Evolutionary conservation across 2,329 filamentous ascomycete genomes (phyloP), one percentile per base, ranked within the genome.

Genomic region (Cladophialophora psammophila): DNA sequence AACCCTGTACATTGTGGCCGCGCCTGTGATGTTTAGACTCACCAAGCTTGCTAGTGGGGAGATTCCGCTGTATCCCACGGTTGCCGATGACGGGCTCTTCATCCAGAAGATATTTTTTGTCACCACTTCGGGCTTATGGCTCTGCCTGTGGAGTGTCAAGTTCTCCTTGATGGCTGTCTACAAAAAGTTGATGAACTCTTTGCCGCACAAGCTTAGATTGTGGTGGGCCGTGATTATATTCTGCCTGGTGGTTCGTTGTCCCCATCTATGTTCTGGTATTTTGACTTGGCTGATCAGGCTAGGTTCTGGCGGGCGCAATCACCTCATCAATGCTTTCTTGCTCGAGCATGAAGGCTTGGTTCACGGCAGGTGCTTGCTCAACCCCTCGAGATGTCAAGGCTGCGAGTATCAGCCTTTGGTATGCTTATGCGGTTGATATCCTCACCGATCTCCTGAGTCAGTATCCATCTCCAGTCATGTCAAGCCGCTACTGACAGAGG

Each of bases 341-440:
- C 26, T 57, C 55, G 32, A 57, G 55, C 36, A 57, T 57, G 55
- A 57, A 40, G 15, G 55, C 55, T 12, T 57, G 55, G 55, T 57
- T 57, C 10, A 57, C 55, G 13, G 55, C 55, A 10, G 55, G 55
- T 18, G 55, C 55, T 57, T 57, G 55, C 18, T 57, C 55, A 26
- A 57, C 55, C 18, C 55, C 55, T 9, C 55, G 55, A 15, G 55
- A 57, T 42, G 18, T 57, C 55, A 57, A 57, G n/a, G 55, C 55
- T 57, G 55, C 55, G 40, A 57, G 55, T 57, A 40, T 57, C 55
- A 57, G 55, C 35, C 55, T 57, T 12, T 57, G 55, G 55, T 57
- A 57, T 15, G 55, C 55, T 38, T 57, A 57, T 57, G 55, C 55
- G 10, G 55, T 57, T 36, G 55, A 57, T 12, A 57, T 57, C 18